Evolutionary conservation across 495 filamentous ascomycete genomes (phyloP).

Genomic region (Neurospora pannonica): DNA sequence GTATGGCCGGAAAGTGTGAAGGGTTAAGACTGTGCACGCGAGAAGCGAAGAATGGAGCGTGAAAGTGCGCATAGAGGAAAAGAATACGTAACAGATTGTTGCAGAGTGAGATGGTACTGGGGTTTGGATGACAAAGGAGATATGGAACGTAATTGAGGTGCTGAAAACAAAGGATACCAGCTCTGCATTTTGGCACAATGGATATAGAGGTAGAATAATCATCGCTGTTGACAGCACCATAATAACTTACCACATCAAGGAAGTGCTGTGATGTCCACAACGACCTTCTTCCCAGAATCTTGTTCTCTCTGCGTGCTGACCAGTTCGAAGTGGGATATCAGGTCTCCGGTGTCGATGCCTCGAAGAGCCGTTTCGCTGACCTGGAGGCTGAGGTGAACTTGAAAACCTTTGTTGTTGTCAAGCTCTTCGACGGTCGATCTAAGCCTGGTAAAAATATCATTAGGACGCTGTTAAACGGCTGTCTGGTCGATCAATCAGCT

Average conservation of each 20-base stretch:
- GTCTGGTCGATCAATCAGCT: slow-evolving; percentile 2
- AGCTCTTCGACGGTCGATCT: slow-evolving; percentile 8
- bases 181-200: background rate
- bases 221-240: background rate
- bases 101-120: no score
- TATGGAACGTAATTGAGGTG: background rate
- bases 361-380: slow-evolving; percentile 14
- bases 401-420: slow-evolving; percentile 17
- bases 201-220: background rate
- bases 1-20: no score
- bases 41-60: no score
- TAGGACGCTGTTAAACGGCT: background rate
- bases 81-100: no score
- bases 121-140: background rate
- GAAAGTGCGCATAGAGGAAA: no score
- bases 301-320: slow-evolving; percentile 19
- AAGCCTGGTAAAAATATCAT: slow-evolving; percentile 15
- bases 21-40: no score
- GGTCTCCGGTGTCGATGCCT: slow-evolving; percentile 14
- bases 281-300: slow-evolving; percentile 13
- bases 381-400: slow-evolving; percentile 22
- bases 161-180: background rate
- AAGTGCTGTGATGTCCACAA: slow-evolving; percentile 8
- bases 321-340: slow-evolving; percentile 21
- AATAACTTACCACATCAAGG: background rate